Base-by-base conservation (phyloP, 805 yeast genomes). In the Hanseniaspora clermontiae region DNA sequence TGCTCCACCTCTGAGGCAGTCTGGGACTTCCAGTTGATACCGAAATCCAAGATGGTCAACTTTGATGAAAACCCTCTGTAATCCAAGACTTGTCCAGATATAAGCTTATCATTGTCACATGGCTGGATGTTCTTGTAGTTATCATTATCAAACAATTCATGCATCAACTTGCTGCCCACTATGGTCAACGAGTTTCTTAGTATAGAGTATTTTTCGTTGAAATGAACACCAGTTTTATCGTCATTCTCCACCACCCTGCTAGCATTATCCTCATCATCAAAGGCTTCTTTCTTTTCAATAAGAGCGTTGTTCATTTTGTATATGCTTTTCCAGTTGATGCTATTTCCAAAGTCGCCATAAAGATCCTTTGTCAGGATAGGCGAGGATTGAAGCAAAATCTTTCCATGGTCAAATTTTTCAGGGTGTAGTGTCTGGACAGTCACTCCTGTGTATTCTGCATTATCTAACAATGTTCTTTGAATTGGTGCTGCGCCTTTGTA, bases 381-480 rank as follows among this genome's bases (percentile, higher is more conserved):
- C 8, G 64, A 64, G 0, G 85, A 74, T 60, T 84, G 95, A 17
- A 73, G 67, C 2, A 93, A 65, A 0, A 91, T 77, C 1, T 74
- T 72, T 1, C 98, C 98, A 37, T 72, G 73, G 62, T 93, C 98
- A 64, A 93, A 93, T 65, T 81, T 77, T 0, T 84, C 76, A 0
- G 97, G 96, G 64, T 93, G 96, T 27, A 93, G 69, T 0, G 96
- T 87, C 66, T 93, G 98, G 0, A 93, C 77, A 0, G 96, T 79
- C 17, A 88, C 95, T 0, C 97, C 98, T 0, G 97, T 84, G 17
- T 49, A 58, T 0, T 60, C 38, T 60, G 84, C 89, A 43, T 74
- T 74, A 58, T 84, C 79, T 63, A 90, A 66, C 12, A 93, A 68
- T 0, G 96, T 82, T 59, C 80, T 75, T 59, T 91, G 97, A 4